Base-by-base conservation (phyloP, 2,329 filamentous ascomycete genomes). In the Sarocladiaceae sp. region DNA sequence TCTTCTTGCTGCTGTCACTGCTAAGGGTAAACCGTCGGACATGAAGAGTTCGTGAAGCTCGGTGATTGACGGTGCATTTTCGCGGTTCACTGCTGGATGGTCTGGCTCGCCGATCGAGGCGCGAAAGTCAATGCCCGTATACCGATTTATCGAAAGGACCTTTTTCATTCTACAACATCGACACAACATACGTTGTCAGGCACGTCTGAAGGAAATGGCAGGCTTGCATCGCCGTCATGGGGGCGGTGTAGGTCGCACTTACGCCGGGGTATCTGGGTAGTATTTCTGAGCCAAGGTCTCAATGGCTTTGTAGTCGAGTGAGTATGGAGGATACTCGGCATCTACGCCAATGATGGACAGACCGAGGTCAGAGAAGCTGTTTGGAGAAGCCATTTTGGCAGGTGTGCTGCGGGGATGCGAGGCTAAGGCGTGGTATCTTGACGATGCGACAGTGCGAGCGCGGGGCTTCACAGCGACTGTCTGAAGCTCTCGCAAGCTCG, bases 101-200 rank as follows among this genome's bases (percentile, higher is more conserved):
- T 83, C 78, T 11, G 78, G 75, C 3, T 73, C 77, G 53, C 82
- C 83, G 58, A 87, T 76, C 12, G 82, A 83, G 12, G 82, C 83
- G 50, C 83, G 78, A 28, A 72, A 69, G 50, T 85, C 82, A 54
- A 86, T 86, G 54, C 83, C 83, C 1, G 83, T 87, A 59, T 75
- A 84, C 52, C 75, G 72, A 66, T 86, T 87, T 62, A 86, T 84
- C 15, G 74, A 71, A 52, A 83, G 74, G 23, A 86, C 76, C 62
- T 86, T 86, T 55, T 73, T 72, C 77, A 86, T 82, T 29, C 81
- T 86, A 56, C 13, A 31, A 18, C 33, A 18, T 7, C n/a, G 57
- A 36, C 36, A 39, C 23, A 17, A 7, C 57, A 36, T 11, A 22
- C 39, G 33, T 40, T 20, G 52, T 44, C 12, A 53, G 42, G 49